phyloP scores from a whole-genome alignment of 441 rosid genomes.

The Geranium incanum region DNA sequence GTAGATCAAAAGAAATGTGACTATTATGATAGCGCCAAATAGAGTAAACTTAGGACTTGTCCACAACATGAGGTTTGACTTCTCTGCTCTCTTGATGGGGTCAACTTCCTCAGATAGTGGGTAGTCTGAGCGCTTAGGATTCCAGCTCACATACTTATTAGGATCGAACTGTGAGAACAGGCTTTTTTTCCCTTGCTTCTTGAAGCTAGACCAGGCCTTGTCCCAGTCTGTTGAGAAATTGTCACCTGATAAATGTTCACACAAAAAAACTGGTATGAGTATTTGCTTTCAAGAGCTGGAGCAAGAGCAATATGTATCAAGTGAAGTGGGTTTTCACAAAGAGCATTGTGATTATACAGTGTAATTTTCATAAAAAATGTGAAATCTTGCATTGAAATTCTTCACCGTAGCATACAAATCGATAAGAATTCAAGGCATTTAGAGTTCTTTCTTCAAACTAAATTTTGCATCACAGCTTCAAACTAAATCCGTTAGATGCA shows the following conservation, averaged over 20 bases:
- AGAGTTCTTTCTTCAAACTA: background rate
- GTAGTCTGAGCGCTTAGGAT: conserved; percentile 62
- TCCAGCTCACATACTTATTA: conserved; percentile 80
- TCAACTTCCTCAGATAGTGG: conserved; percentile 82
- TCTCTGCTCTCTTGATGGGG: conserved; percentile 84
- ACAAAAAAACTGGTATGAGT: conserved; percentile 9
- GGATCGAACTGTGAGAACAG: conserved; percentile 55
- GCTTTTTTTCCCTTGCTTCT: conserved; percentile 67
- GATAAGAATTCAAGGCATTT: no score
- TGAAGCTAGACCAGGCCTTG: conserved; percentile 79
- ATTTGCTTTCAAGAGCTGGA: background rate
- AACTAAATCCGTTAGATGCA: background rate
- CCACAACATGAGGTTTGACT: conserved; percentile 76
- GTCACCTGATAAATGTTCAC: conserved; percentile 35
- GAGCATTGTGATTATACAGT: background rate
- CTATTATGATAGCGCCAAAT: conserved; percentile 51
- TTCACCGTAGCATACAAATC: background rate
- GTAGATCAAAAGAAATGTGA: conserved; percentile 66
- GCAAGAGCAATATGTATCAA: background rate
- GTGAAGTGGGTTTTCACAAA: background rate
- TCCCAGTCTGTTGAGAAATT: conserved; percentile 74
- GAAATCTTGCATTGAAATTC: background rate
- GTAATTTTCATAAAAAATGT: background rate
- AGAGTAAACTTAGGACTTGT: conserved; percentile 71
- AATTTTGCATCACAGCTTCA: background rate